These are phyloP conservation scores for Scenedesmus sp. DNA, from an alignment of 163 green algal genomes.

Conservation along the genomic window DNA sequence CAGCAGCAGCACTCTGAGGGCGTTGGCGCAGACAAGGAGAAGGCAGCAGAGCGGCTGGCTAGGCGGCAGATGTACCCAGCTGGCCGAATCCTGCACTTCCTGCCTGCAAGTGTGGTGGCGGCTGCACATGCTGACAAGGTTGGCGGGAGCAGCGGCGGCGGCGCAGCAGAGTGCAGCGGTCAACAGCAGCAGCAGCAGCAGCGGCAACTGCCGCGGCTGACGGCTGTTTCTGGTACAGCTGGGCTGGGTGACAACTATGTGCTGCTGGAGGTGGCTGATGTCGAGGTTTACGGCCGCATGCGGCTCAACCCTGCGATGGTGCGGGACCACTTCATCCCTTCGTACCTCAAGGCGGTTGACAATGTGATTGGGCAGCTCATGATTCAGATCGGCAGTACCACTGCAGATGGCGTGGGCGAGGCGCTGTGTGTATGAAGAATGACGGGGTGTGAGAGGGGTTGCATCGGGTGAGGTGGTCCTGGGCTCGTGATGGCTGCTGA, in stretches of 20 bases:
- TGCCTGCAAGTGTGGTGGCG: conserved; percentile 64
- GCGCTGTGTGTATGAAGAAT: not conserved
- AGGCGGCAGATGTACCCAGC: conserved; percentile 82
- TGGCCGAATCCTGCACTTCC: conserved; percentile 86
- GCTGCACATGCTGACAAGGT: conserved; percentile 7
- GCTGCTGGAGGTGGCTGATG: conserved; percentile 60
- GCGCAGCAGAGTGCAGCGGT: not conserved
- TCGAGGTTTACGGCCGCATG: conserved; percentile 81
- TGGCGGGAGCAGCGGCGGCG: not conserved
- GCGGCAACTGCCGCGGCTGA: conserved; percentile 9
- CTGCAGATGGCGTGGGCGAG: not conserved
- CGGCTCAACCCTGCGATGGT: conserved; percentile 84
- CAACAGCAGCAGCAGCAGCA: conserved; percentile 15
- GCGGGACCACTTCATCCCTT: conserved; percentile 86
- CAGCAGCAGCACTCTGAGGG: conserved; percentile 14
- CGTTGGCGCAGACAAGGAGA: not conserved
- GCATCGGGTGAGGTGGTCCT: too few relatives aligned
- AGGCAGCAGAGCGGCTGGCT: conserved; percentile 10
- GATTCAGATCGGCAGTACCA: not conserved
- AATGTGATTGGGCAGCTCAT: conserved; percentile 60
- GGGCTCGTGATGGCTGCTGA: too few relatives aligned
- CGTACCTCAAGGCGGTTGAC: conserved; percentile 77
- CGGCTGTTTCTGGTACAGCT: not conserved
- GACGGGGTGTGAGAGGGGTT: too few relatives aligned
- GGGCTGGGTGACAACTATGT: conserved; percentile 49